Evolutionary conservation across 1,284 basidiomycete species (phyloP).

Genomic region (Marasmius oreades): DNA sequence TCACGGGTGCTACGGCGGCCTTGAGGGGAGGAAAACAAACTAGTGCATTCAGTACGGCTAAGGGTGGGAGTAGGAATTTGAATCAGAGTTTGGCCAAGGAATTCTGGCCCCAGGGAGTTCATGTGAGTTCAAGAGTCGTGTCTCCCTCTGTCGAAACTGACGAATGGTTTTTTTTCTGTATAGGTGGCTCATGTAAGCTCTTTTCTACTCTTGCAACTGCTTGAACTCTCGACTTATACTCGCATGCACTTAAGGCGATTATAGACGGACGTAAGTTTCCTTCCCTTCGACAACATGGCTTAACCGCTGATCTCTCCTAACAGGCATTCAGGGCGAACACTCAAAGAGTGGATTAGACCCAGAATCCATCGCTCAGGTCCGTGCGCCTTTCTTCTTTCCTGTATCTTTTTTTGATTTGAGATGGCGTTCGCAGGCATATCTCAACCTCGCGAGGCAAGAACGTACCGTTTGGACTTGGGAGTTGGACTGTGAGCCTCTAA

Average conservation of each 20-base stretch:
- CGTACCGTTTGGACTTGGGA: slow-evolving; percentile 2
- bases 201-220: neutral
- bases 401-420: neutral
- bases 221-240: neutral
- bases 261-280: slow-evolving; percentile 51
- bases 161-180: neutral
- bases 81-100: slow-evolving; percentile 78
- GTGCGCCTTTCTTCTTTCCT: slow-evolving; percentile 18
- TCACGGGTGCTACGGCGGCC: slow-evolving; percentile 76
- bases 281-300: neutral
- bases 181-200: slow-evolving; percentile 59
- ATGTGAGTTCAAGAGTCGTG: slow-evolving; percentile 50
- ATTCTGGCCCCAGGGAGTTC: slow-evolving; percentile 75
- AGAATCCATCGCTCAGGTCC: slow-evolving; percentile 62
- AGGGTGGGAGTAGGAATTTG: slow-evolving; percentile 62
- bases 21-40: slow-evolving; percentile 62
- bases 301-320: slow-evolving; percentile 45
- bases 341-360: slow-evolving; percentile 52
- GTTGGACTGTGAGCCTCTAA: neutral
- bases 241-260: slow-evolving; percentile 37
- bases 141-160: neutral
- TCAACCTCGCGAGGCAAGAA: slow-evolving; percentile 6
- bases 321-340: slow-evolving; percentile 25
- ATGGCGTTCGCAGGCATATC: slow-evolving; percentile 4
- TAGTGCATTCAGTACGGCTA: slow-evolving; percentile 66